A percentile compares a stretch with the other conserved stretches of the same genome.
phyloP scores from a whole-genome alignment of 2,329 filamentous ascomycete genomes.

The Sordariomycetes sp. region DNA sequence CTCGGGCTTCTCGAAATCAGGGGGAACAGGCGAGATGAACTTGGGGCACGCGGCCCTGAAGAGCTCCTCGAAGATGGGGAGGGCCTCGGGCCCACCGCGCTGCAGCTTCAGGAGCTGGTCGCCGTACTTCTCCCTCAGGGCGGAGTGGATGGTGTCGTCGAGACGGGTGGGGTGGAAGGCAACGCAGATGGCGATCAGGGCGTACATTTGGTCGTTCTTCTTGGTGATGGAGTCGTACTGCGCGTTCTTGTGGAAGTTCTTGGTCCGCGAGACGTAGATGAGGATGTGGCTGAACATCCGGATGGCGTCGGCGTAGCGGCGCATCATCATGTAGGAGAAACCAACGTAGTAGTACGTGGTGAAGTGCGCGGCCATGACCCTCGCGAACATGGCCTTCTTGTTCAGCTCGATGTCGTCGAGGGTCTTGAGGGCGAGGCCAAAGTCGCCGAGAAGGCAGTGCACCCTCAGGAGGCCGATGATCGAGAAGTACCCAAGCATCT shows the following conservation, averaged over 20 bases:
- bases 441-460: conserved; percentile 93
- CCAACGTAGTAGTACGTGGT: conserved; percentile 99
- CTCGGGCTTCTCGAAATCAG: conserved; percentile 94
- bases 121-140: conserved; percentile 96
- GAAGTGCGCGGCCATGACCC: conserved; percentile 99
- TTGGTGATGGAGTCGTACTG: conserved; percentile 98
- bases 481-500: conserved; percentile 98
- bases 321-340: conserved; percentile 99
- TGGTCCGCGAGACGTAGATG: conserved; percentile 95
- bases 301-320: conserved; percentile 97
- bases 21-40: conserved; percentile 95
- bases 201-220: conserved; percentile 99
- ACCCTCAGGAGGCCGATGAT: conserved; percentile 95
- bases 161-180: conserved; percentile 94
- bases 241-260: conserved; percentile 99
- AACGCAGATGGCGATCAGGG: conserved; percentile 95
- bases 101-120: conserved; percentile 96
- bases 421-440: conserved; percentile 95
- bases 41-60: conserved; percentile 98
- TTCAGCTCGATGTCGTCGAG: conserved; percentile 99
- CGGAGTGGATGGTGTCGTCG: conserved; percentile 98
- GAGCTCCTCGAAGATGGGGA: conserved; percentile 95
- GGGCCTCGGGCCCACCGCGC: conserved; percentile 86
- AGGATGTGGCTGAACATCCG: conserved; percentile 99
- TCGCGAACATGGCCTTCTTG: conserved; percentile 99